Base-by-base conservation (phyloP, 768 basidiomycete species). In the Lactifluus rugatus region DNA sequence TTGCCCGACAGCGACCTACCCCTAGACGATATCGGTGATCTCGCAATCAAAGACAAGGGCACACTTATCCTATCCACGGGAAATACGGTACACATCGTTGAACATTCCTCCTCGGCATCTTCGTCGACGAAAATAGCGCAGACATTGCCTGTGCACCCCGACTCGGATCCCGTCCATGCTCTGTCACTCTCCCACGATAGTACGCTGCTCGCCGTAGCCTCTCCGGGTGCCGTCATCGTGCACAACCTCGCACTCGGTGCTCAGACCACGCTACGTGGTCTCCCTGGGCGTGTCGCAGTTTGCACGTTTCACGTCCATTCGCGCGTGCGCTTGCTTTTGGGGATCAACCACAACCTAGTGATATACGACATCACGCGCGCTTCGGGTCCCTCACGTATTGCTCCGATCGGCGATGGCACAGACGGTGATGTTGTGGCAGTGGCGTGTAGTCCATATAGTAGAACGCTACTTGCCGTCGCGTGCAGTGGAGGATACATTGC, bases 391-490 rank as follows among this genome's bases (percentile, higher is more conserved):
- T 50, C 74, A 26, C 87, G 83, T 68, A 71, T 70, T 0, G 70
- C 88, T 37, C 60, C 73, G 2, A 64, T 87, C 54, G 73, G 70
- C 10, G 80, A 81, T 23, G 65, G 63, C 45, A 62, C 70, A 17
- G 65, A 70, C 0, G 82, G 81, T 8, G 69, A 78, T n/a, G 76
- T 89, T 23, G 69, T 79, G 4, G 77, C 76, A 13, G 68, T 88
- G 9, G 74, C 80, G 7, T 81, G 79, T 60, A 87, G 86, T 61
- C 85, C 87, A 7, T 89, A 87, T 69, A 88, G 86, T 70, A 88
- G 84, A 72, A 84, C 83, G 2, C 71, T 89, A 34, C 74, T 85
- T 25, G 82, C 83, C 2, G 76, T 78, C 44, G 80, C 78, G 1
- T 83, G 77, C 42, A 72, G 76, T 13, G 72, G 70, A 4, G 86